Evolutionary conservation across 2,329 filamentous ascomycete genomes (phyloP).

Genomic region (Ophidiomyces ophidiicola): DNA sequence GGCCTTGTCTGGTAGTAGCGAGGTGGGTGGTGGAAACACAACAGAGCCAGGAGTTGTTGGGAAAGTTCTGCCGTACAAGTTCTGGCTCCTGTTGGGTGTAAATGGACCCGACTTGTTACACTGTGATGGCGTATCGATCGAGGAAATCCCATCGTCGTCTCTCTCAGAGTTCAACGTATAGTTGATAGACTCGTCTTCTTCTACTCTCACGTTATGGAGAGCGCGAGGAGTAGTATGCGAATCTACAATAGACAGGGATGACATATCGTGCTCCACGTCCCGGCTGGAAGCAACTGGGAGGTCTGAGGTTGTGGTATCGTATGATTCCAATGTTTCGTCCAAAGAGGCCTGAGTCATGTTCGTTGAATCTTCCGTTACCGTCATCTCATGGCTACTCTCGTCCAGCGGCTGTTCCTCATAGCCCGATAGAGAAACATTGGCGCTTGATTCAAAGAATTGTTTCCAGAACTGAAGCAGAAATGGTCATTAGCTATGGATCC

Average conservation of each 20-base stretch:
- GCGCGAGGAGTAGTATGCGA: conserved; percentile 39
- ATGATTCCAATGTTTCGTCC: conserved; percentile 30
- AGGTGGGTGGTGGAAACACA: conserved; percentile 44
- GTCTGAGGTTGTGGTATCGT: conserved; percentile 30
- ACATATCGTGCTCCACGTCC: conserved; percentile 37
- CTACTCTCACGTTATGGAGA: conserved; percentile 10
- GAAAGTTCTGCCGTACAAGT: conserved; percentile 24
- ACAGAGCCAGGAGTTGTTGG: conserved; percentile 48
- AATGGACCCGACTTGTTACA: conserved; percentile 24
- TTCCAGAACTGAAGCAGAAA: conserved; percentile 75
- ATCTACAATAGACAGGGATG: conserved; percentile 31
- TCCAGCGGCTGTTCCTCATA: conserved; percentile 66
- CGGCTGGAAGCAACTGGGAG: conserved; percentile 16
- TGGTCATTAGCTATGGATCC: not conserved
- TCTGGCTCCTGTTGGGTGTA: conserved; percentile 26
- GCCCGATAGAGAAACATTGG: conserved; percentile 89
- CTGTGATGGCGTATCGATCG: conserved; percentile 24
- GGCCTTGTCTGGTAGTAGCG: conserved; percentile 23
- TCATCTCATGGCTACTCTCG: conserved; percentile 44
- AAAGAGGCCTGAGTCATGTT: conserved; percentile 36
- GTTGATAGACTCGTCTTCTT: conserved; percentile 28
- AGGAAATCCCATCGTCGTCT: conserved; percentile 39
- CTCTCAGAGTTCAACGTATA: conserved; percentile 70
- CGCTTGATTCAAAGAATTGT: conserved; percentile 97
- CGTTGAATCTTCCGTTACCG: conserved; percentile 46